These are phyloP conservation scores for Phytophthora meadii DNA, from an alignment of 352 stramenopile genomes.

Conservation along the genomic window DNA sequence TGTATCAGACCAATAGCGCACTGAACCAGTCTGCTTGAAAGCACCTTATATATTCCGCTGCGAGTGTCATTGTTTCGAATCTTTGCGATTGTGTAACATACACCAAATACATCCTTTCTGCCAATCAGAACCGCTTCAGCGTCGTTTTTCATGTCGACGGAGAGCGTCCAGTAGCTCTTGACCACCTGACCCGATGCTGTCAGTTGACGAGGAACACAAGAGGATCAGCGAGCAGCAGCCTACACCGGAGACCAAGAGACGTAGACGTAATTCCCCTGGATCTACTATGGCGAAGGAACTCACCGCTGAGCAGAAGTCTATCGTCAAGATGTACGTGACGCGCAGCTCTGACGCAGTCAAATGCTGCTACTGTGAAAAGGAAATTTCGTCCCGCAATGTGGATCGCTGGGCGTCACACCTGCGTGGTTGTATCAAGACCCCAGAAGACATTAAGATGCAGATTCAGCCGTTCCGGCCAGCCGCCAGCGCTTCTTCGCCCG, in stretches of 20 bases:
- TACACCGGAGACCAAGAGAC: slow-evolving; percentile 44
- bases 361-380: slow-evolving; percentile 86
- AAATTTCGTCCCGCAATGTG: slow-evolving; percentile 86
- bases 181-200: slow-evolving; percentile 39
- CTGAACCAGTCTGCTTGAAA: not conserved
- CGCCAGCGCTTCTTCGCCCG: slow-evolving; percentile 9
- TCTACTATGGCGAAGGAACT: slow-evolving; percentile 66
- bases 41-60: slow-evolving; percentile 38
- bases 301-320: slow-evolving; percentile 68
- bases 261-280: slow-evolving; percentile 34
- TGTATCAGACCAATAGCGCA: slow-evolving; percentile 66
- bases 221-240: slow-evolving; percentile 33
- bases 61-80: slow-evolving; percentile 10
- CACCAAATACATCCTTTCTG: slow-evolving; percentile 13
- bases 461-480: slow-evolving; percentile 67
- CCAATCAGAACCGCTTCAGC: slow-evolving; percentile 26
- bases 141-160: slow-evolving; percentile 11
- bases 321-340: slow-evolving; percentile 81
- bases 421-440: slow-evolving; percentile 77
- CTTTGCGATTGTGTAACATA: slow-evolving; percentile 12
- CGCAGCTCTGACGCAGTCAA: slow-evolving; percentile 69
- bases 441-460: slow-evolving; percentile 78
- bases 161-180: slow-evolving; percentile 12
- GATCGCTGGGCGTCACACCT: slow-evolving; percentile 86
- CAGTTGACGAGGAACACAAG: slow-evolving; percentile 53